Conservation (phyloP, 2,329 filamentous ascomycete species). For the Colletotrichum cuscutae region DNA sequence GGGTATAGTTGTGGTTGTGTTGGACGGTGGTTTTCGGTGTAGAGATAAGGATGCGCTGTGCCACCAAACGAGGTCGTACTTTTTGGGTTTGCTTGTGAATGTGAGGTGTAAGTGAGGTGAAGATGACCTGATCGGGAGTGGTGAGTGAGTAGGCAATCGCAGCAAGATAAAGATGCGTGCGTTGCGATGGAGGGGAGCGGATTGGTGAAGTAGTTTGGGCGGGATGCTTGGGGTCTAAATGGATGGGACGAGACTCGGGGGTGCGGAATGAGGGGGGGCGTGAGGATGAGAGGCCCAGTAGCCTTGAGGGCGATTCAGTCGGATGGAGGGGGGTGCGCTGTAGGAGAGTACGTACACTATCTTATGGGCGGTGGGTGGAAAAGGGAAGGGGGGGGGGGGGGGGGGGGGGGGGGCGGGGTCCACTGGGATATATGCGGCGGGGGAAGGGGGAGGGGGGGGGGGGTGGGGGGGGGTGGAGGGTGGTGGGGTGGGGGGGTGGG, state of each 20-base stretch:
- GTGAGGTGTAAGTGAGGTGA: neutral
- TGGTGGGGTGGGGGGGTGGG: no score
- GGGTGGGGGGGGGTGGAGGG: no score
- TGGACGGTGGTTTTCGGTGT: neutral
- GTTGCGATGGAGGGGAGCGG: conserved; percentile 22
- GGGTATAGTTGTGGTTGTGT: neutral
- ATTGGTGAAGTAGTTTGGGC: conserved; percentile 18
- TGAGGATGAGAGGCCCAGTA: neutral
- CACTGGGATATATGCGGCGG: no score
- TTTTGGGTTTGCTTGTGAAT: conserved; percentile 3
- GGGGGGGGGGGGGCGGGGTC: no score
- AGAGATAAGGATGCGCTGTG: neutral
- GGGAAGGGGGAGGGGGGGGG: no score
- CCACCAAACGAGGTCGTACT: neutral
- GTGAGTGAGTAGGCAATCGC: conserved; percentile 1
- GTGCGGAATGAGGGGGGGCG: conserved; percentile 1
- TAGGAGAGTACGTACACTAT: neutral
- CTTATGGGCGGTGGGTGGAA: neutral
- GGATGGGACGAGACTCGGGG: conserved; percentile 2
- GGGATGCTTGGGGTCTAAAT: conserved; percentile 12
- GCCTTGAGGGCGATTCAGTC: conserved; percentile 7
- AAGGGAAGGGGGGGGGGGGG: neutral
- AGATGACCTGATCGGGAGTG: neutral
- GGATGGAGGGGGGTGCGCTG: neutral
- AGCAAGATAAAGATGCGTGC: conserved; percentile 3